Evolutionary conservation across 1,284 basidiomycete genomes (phyloP).

Genomic region (Ganoderma resinaceum): DNA sequence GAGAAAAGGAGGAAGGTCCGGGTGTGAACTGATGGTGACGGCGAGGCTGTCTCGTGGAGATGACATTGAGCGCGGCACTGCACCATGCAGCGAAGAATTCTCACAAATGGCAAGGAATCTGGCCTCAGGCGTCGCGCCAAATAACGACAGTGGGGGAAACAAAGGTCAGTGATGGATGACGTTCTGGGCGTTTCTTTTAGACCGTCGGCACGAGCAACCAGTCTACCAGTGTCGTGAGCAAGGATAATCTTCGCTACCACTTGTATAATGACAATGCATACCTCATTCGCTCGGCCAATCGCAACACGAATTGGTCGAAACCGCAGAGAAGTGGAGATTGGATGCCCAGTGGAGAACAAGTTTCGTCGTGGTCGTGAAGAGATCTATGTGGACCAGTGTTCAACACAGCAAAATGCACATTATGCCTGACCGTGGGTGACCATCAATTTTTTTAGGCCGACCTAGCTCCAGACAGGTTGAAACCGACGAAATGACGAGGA

Average conservation of each 20-base stretch:
- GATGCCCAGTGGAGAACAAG: not conserved
- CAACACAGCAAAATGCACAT: not conserved
- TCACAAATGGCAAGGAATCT: not conserved
- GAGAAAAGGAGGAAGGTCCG: not conserved
- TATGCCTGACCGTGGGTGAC: not conserved
- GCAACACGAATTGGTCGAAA: not conserved
- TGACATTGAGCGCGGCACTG: not conserved
- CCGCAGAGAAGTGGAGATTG: not conserved
- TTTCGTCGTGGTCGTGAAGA: not conserved
- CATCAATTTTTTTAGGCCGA: not conserved
- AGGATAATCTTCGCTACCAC: not conserved
- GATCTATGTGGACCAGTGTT: not conserved
- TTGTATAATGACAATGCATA: not conserved
- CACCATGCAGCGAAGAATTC: not conserved
- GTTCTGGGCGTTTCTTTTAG: not conserved
- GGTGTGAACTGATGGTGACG: not conserved
- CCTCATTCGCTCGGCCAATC: not conserved
- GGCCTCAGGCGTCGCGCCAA: not conserved
- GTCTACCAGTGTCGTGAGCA: not conserved
- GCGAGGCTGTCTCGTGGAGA: not conserved
- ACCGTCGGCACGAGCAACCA: not conserved
- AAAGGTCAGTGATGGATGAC: not conserved
- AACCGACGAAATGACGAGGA: not conserved
- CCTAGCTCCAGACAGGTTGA: not conserved
- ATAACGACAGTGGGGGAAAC: not conserved